These are phyloP conservation scores for Camillea tinctor DNA, from an alignment of 2,329 filamentous ascomycete species.

Conservation along the genomic window DNA sequence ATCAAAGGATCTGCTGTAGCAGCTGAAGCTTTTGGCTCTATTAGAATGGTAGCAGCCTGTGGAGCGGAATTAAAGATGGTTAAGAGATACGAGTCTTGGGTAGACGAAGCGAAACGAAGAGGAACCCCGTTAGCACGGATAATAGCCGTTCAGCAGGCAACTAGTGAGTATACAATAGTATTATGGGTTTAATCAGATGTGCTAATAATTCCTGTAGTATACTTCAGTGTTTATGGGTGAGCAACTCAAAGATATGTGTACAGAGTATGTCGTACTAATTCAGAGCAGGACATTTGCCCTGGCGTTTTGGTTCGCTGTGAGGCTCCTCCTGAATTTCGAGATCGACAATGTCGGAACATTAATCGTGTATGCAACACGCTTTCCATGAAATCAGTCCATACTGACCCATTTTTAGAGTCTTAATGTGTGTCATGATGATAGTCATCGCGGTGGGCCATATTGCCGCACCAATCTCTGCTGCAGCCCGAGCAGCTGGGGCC, in stretches of 20 bases:
- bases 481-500: constrained; percentile 54
- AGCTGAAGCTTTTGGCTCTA: constrained; percentile 58
- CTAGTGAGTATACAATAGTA: constrained; percentile 20
- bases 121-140: constrained; percentile 29
- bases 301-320: constrained; percentile 33
- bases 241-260: not conserved
- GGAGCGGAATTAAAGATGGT: constrained; percentile 57
- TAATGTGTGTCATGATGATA: constrained; percentile 59
- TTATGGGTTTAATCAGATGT: not conserved
- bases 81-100: constrained; percentile 52
- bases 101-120: constrained; percentile 47
- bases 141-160: constrained; percentile 30
- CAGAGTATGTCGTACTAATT: constrained; percentile 6
- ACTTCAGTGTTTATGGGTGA: constrained; percentile 32
- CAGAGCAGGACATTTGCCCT: constrained; percentile 29
- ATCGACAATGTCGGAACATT: constrained; percentile 51
- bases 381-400: not conserved
- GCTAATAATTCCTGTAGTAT: constrained; percentile 24
- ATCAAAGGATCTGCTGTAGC: constrained; percentile 58
- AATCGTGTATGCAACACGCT: constrained; percentile 39
- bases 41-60: constrained; percentile 62
- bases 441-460: constrained; percentile 55
- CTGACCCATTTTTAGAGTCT: constrained; percentile 33
- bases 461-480: constrained; percentile 57
- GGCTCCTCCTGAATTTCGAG: constrained; percentile 24